Evolutionary conservation across 2,329 filamentous ascomycete genomes (phyloP), one percentile per base, ranked within the genome.

Genomic region (Scopulariopsis brevicaulis): DNA sequence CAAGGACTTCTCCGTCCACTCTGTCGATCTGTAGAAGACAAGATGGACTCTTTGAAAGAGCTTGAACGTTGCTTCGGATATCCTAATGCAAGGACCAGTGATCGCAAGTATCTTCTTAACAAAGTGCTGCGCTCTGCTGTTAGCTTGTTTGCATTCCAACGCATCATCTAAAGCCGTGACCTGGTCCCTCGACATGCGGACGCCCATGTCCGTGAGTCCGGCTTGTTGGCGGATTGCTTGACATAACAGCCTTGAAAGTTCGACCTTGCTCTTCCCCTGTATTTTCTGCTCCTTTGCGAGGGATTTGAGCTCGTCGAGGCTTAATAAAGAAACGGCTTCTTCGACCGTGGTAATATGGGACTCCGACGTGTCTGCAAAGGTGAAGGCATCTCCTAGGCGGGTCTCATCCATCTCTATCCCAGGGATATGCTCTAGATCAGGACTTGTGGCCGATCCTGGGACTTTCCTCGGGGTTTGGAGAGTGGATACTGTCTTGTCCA

Each of bases 1-100:
- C 15, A 99, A 75, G 1, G 93, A 96, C 69, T 96, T 97, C 65
- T 97, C 93, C 0, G 92, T 96, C 94, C 94, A 99, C 68, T 96
- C 89, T 0, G 90, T 95, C 11, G 92, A 96, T 59, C 93, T 82
- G 70, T 97, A 97, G 69, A 96, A 99, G 32, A 99, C 91, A 2
- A 99, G 75, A 72, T 97, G 94, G 0, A 97, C 91, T 28, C 94
- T 83, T 69, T 96, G 91, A 65, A 99, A 99, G 0, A 99, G 79
- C 65, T 85, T 90, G 61, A 91, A 81, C 0, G 86, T 80, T 0
- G 81, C 73, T 0, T 86, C 72, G 0, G 90, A 90, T 14, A 99
- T 80, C 43, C 93, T 81, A 60, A 97, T 86, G 63, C 92, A 96
- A 15, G 90, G 84, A 0, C 94, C 94, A 0, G 89, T 88, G 59